phyloP scores from a whole-genome alignment of 805 yeast genomes.

The Sporopachydermia quercuum region DNA sequence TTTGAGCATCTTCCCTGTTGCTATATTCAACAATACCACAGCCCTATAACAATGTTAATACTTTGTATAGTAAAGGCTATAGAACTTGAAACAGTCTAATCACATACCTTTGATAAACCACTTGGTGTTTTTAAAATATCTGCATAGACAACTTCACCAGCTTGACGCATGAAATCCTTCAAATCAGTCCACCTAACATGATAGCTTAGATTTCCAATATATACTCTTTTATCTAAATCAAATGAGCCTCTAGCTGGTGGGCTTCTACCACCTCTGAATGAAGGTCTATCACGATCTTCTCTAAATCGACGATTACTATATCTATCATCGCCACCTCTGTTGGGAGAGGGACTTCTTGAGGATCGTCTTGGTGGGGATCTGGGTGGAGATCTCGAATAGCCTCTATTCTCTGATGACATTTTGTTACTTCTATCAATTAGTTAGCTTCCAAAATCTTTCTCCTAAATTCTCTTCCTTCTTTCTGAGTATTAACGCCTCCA shows the following conservation, averaged over 20 bases:
- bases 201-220: conserved; percentile 27
- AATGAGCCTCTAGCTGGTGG: conserved; percentile 17
- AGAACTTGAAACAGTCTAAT: background rate
- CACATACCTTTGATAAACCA: conserved; percentile 75
- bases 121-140: conserved; percentile 72
- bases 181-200: conserved; percentile 23
- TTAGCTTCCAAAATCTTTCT: too few species aligned
- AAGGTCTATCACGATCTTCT: conserved; percentile 9
- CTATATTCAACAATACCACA: conserved; percentile 61
- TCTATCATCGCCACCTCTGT: conserved; percentile 6
- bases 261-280: conserved; percentile 9
- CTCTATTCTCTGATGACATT: too few species aligned
- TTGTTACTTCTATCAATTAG: too few species aligned
- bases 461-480: too few species aligned
- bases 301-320: conserved; percentile 6
- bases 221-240: conserved; percentile 26
- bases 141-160: conserved; percentile 61
- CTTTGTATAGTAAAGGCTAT: background rate
- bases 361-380: conserved; percentile 14
- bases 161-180: conserved; percentile 23
- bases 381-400: conserved; percentile 24
- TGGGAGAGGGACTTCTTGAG: conserved; percentile 5
- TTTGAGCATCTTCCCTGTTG: conserved; percentile 44
- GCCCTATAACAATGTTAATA: conserved; percentile 3
- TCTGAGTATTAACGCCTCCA: too few species aligned